These are phyloP conservation scores for Ophiocordyceps unilateralis DNA, from an alignment of 2,329 filamentous ascomycete species.

Conservation along the genomic window DNA sequence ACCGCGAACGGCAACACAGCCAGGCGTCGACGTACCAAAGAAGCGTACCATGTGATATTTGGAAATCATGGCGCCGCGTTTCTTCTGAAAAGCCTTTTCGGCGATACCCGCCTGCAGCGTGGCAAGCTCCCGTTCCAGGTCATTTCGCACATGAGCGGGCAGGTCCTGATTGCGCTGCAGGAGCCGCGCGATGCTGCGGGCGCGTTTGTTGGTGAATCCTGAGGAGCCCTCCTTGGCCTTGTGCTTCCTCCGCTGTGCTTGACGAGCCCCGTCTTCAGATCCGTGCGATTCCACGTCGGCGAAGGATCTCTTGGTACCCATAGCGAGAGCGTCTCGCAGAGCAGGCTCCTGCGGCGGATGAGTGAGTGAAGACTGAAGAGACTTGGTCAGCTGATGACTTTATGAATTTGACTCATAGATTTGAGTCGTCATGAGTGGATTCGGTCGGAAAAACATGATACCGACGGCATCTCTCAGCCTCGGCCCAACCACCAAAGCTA, in stretches of 20 bases:
- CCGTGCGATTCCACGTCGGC: conserved; percentile 10
- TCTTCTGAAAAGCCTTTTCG: conserved; percentile 40
- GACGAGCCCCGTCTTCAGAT: neutral
- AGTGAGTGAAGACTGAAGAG: neutral
- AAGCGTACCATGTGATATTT: conserved; percentile 76
- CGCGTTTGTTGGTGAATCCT: conserved; percentile 53
- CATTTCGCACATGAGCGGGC: conserved; percentile 48
- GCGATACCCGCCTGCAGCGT: conserved; percentile 48
- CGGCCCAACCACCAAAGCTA: no score
- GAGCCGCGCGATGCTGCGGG: conserved; percentile 50
- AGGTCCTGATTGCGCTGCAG: conserved; percentile 44
- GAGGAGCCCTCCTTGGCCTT: conserved; percentile 29
- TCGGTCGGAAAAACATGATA: neutral
- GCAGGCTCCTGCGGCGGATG: no score
- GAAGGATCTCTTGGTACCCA: conserved; percentile 16
- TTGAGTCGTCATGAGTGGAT: neutral
- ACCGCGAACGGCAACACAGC: neutral
- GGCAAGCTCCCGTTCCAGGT: conserved; percentile 55
- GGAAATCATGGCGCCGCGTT: conserved; percentile 50
- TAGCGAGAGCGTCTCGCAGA: conserved; percentile 2
- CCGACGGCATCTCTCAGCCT: neutral
- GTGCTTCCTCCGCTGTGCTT: conserved; percentile 18
- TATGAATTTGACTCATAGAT: no score
- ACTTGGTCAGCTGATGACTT: neutral
- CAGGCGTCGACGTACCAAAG: conserved; percentile 40